Evolutionary conservation across 495 filamentous ascomycete genomes (phyloP).

Genomic region (Penicillium arizonense): DNA sequence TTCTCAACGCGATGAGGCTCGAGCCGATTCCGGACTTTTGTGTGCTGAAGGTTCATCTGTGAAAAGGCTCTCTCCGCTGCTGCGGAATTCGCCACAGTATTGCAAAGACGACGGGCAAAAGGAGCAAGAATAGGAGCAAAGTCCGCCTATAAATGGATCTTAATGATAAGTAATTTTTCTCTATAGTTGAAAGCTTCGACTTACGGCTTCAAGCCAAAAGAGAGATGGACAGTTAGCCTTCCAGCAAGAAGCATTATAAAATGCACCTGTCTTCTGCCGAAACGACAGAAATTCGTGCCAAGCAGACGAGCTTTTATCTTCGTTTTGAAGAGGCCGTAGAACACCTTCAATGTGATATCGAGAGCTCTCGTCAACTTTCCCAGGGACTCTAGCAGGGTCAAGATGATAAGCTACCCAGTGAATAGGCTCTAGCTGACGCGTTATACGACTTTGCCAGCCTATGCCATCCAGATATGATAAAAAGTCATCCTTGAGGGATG

Average conservation of each 20-base stretch:
- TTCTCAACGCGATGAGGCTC: constrained; percentile 1
- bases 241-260: constrained; percentile 1
- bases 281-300: neutral
- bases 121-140: constrained; percentile 1
- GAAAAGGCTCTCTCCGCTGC: constrained; percentile 1
- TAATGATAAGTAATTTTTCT: too few species aligned
- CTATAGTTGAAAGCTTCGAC: neutral
- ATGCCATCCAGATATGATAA: too few species aligned
- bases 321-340: constrained; percentile 3
- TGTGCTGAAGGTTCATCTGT: constrained; percentile 3
- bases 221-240: constrained; percentile 1
- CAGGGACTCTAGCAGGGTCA: constrained; percentile 5
- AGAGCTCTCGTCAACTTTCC: constrained; percentile 7
- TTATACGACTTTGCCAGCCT: neutral
- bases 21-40: constrained; percentile 1
- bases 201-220: constrained; percentile 1
- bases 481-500: too few species aligned
- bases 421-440: constrained; percentile 3
- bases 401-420: constrained; percentile 2
- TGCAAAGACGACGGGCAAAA: constrained; percentile 3
- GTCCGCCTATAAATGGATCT: neutral
- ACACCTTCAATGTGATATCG: constrained; percentile 7
- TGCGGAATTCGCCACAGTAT: constrained; percentile 1
- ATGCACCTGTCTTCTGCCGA: neutral
- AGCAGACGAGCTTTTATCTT: neutral